Conservation (phyloP, 257 asterid genomes). For the Nicotiana knightiana region DNA sequence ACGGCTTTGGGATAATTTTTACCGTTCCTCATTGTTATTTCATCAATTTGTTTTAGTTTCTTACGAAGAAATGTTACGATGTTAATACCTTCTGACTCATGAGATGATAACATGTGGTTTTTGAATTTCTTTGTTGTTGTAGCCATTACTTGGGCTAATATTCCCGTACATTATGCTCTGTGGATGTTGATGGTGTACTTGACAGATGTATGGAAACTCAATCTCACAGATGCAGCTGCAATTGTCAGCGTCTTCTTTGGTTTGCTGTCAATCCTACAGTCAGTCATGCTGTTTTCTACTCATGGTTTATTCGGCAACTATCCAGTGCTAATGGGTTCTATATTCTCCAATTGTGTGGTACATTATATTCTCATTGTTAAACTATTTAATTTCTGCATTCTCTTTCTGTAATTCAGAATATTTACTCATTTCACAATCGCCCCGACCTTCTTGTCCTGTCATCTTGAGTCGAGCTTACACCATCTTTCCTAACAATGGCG, state of each 20-base stretch:
- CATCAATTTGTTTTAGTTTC: neutral
- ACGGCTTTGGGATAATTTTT: neutral
- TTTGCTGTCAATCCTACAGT: slow-evolving; percentile 27
- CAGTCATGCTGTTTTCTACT: slow-evolving; percentile 27
- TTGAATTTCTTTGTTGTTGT: slow-evolving; percentile 13
- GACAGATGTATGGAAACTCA: slow-evolving; percentile 58
- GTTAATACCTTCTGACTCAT: neutral
- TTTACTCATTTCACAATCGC: neutral
- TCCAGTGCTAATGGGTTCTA: slow-evolving; percentile 41
- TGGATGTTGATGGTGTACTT: slow-evolving; percentile 58
- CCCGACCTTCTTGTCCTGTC: neutral
- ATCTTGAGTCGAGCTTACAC: neutral
- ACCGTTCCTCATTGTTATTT: neutral
- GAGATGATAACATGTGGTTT: neutral
- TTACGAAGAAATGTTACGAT: neutral
- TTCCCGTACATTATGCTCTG: slow-evolving; percentile 25
- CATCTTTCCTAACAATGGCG: neutral
- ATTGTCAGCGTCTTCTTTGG: slow-evolving; percentile 47
- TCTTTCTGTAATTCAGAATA: neutral
- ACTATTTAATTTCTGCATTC: neutral
- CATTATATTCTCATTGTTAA: neutral
- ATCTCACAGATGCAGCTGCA: slow-evolving; percentile 47
- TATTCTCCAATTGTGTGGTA: slow-evolving; percentile 27
- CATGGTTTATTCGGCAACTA: slow-evolving; percentile 28
- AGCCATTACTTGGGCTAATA: slow-evolving; percentile 29